Conservation (phyloP, 164 flowering plant genomes). For the Vitis rupestris region DNA sequence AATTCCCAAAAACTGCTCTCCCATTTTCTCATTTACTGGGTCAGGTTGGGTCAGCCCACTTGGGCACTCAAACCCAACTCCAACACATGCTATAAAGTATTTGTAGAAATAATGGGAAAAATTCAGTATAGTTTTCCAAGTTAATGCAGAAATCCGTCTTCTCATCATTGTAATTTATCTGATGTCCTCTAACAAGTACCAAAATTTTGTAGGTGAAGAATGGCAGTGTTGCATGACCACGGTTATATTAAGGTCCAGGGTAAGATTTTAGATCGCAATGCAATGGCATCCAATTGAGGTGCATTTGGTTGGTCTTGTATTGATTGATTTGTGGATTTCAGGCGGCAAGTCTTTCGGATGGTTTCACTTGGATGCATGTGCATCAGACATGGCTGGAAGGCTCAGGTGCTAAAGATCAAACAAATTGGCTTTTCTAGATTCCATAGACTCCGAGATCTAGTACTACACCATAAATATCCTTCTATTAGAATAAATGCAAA, state of each 20-base stretch:
- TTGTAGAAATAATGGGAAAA: too few species aligned
- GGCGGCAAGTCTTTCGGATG: constrained; percentile 22
- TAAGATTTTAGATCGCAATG: constrained; percentile 12
- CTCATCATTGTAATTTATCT: too few species aligned
- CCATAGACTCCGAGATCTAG: too few species aligned
- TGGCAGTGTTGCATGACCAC: constrained; percentile 45
- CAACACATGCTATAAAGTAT: too few species aligned
- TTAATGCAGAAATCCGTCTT: too few species aligned
- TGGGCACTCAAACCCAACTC: too few species aligned
- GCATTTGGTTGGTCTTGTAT: not conserved
- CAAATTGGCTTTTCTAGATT: constrained; percentile 36
- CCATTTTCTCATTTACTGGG: too few species aligned
- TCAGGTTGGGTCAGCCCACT: too few species aligned
- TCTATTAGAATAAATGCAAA: too few species aligned
- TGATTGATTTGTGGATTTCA: constrained; percentile 6
- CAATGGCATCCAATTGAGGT: not conserved
- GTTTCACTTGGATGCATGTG: constrained; percentile 52
- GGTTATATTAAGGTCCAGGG: constrained; percentile 41
- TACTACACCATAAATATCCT: not conserved
- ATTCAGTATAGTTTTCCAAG: too few species aligned
- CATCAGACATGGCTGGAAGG: constrained; percentile 55
- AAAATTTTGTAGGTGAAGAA: constrained; percentile 33
- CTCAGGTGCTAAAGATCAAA: constrained; percentile 12
- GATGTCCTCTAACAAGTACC: not conserved
- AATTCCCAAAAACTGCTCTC: too few species aligned